Evolutionary conservation across 192 early-diverging fungal genomes (phyloP).

Genomic region (Paraglomus brasilianum): DNA sequence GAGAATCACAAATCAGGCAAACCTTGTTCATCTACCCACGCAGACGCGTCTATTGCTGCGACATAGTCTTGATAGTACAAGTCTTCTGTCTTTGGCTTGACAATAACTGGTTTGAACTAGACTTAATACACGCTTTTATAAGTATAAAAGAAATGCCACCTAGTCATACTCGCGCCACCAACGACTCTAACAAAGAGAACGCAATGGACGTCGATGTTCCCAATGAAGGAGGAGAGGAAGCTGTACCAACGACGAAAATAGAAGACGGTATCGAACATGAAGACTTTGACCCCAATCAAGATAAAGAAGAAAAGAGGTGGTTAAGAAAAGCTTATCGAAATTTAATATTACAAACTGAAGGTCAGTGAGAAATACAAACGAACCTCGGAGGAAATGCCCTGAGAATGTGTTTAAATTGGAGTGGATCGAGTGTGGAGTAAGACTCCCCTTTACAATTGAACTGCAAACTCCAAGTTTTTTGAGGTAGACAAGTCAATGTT

Average conservation of each 20-base stretch:
- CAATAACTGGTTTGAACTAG: too few relatives aligned
- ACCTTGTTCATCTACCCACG: too few relatives aligned
- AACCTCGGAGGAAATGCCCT: not conserved
- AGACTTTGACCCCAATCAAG: slow-evolving; percentile 27
- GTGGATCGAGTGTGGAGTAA: not conserved
- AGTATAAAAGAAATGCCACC: too few relatives aligned
- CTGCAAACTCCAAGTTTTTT: not conserved
- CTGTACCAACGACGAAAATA: not conserved
- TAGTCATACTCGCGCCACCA: not conserved
- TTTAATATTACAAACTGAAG: slow-evolving; percentile 40
- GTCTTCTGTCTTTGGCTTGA: too few relatives aligned
- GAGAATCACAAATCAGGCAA: too few relatives aligned
- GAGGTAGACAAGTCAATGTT: not conserved
- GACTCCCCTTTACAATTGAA: not conserved
- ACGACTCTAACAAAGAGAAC: slow-evolving; percentile 26
- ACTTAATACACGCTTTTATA: too few relatives aligned
- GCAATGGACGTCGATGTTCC: not conserved
- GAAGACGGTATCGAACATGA: not conserved
- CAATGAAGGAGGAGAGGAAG: too few relatives aligned
- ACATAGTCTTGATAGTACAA: too few relatives aligned
- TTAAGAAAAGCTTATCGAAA: slow-evolving; percentile 40
- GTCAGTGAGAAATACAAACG: slow-evolving; percentile 14
- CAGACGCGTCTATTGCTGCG: too few relatives aligned
- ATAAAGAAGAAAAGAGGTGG: slow-evolving; percentile 37
- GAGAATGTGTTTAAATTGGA: not conserved